Evolutionary conservation across 345 rosid species (phyloP), one percentile per base, ranked within the genome.

Genomic region (Euphorbia tirucalli): DNA sequence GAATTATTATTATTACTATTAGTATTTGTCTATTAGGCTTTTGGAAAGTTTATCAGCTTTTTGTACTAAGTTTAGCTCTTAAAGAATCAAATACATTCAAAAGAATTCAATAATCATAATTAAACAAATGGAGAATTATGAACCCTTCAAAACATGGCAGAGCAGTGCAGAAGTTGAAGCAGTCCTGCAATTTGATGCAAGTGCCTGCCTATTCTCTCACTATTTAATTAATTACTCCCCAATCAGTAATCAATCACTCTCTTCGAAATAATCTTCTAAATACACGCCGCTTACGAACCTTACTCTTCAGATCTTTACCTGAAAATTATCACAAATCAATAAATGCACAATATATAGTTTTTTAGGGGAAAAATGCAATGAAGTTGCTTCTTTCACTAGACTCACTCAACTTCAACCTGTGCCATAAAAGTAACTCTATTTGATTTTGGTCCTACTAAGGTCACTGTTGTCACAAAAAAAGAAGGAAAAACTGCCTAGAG

Each of bases 191-290:
- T 46, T 58, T n/a, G 63, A 46, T 48, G 31, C 27, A 28, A 3
- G 7, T 35, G 39, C 39, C 39, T 46, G 60, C 69, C 55, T 74
- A 44, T 49, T 46, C 56, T 48, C 41, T 68, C 32, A 41, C 43
- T 28, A 28, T 7, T 67, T 18, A 31, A 30, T 60, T 10, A n/a
- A 2, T 58, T 19, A 27, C 15, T n/a, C 30, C 18, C 11, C 5
- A 3, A 21, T 68, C 31, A 8, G 9, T 1, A 55, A 28, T 43
- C 13, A 41, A 66, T 81, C 74, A 77, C 22, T 69, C 75, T 79
- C 82, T 82, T 64, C 65, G 0, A 31, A 69, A 63, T 68, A 75
- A 81, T 83, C 82, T 80, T 72, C 80, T 78, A 61, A 77, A 24
- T 25, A 52, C 76, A 52, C 71, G 39, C 7, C 61, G 77, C 11